Evolutionary conservation across 305 asterid species (phyloP).

Genomic region (Plantago coronopus): DNA sequence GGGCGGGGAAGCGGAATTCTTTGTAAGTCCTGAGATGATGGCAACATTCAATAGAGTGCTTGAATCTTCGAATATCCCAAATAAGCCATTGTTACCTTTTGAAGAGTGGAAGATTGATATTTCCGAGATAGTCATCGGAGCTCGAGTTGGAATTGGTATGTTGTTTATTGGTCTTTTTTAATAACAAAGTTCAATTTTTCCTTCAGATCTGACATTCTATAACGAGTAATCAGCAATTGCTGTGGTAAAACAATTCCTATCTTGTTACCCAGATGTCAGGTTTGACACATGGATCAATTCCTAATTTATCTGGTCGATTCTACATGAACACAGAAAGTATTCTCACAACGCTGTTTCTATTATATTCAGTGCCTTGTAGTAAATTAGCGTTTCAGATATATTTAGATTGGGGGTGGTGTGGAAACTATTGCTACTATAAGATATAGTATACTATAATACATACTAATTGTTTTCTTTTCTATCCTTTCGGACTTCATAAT

Average conservation of each 20-base stretch:
- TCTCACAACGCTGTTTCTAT: too few relatives aligned
- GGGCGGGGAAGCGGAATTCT: conserved; percentile 41
- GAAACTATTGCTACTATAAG: too few relatives aligned
- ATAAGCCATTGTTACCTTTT: conserved; percentile 71
- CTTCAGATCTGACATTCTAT: conserved; percentile 10
- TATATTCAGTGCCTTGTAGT: too few relatives aligned
- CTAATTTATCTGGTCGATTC: background rate
- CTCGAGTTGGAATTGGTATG: conserved; percentile 90
- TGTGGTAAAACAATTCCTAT: conserved; percentile 4
- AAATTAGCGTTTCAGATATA: too few relatives aligned
- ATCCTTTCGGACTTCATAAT: too few relatives aligned
- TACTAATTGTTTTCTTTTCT: too few relatives aligned
- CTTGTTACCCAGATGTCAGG: background rate
- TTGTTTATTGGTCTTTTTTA: conserved; percentile 18
- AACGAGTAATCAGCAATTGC: conserved; percentile 6
- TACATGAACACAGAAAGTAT: background rate
- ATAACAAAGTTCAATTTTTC: conserved; percentile 18
- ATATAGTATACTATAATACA: too few relatives aligned
- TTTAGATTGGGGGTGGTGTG: too few relatives aligned
- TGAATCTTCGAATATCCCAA: conserved; percentile 66
- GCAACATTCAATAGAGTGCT: conserved; percentile 62
- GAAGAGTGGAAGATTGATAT: conserved; percentile 86
- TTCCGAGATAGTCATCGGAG: conserved; percentile 72
- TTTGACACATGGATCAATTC: background rate
- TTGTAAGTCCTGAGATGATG: conserved; percentile 48